Conservation (phyloP, 2,329 filamentous ascomycete species). For the Chaetomiaceae sp. region DNA sequence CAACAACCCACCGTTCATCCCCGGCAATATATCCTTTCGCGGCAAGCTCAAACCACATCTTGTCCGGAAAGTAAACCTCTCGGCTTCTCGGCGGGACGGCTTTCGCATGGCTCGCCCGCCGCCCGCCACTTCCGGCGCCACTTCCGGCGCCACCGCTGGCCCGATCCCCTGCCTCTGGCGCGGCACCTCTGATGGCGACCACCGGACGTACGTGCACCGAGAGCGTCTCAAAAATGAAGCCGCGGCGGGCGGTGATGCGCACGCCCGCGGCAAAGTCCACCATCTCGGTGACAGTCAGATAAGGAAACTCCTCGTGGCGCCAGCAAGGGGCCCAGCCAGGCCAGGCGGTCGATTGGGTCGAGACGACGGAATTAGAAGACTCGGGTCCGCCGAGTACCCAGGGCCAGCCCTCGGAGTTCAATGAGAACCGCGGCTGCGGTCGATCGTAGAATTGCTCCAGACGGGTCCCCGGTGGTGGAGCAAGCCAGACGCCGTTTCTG, state of each 20-base stretch:
- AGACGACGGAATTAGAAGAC: background rate
- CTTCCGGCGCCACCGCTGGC: constrained; percentile 1
- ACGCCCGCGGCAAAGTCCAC: constrained; percentile 44
- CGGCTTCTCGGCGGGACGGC: constrained; percentile 14
- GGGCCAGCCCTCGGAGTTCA: constrained; percentile 9
- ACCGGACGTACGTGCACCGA: constrained; percentile 41
- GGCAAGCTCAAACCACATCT: constrained; percentile 46
- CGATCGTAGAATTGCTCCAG: background rate
- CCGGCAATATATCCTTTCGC: constrained; percentile 52
- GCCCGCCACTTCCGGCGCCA: constrained; percentile 23
- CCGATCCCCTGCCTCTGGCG: constrained; percentile 1
- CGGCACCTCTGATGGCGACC: constrained; percentile 33
- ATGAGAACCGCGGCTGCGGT: background rate
- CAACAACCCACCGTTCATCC: constrained; percentile 59
- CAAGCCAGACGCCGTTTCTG: background rate
- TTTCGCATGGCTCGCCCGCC: constrained; percentile 20
- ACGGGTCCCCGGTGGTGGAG: background rate
- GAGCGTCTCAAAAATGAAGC: constrained; percentile 45
- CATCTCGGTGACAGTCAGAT: constrained; percentile 44
- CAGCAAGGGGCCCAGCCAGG: constrained; percentile 43
- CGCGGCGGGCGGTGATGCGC: constrained; percentile 42
- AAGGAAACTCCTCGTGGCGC: constrained; percentile 52
- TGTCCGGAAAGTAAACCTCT: constrained; percentile 41
- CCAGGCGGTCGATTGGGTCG: constrained; percentile 11
- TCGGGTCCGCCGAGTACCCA: constrained; percentile 1